Evolutionary conservation across 139 green algal species (phyloP).

Genomic region (Chlamydomonas applanata): DNA sequence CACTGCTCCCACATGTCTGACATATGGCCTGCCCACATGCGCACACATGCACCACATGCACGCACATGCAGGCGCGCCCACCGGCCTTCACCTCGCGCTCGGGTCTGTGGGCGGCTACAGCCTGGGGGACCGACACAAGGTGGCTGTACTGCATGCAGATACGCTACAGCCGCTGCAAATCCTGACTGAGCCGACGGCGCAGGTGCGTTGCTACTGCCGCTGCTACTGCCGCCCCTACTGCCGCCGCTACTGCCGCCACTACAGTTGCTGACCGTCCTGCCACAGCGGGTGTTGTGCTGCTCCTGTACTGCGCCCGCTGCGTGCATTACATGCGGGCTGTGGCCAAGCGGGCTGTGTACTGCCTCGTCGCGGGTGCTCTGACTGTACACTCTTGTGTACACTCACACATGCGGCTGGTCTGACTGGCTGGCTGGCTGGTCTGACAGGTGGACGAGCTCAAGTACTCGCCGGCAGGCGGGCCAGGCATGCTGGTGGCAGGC

Average conservation of each 20-base stretch:
- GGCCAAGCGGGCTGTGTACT: neutral
- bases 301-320: too few relatives aligned
- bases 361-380: too few relatives aligned
- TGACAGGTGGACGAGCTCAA: slow-evolving; percentile 48
- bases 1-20: too few relatives aligned
- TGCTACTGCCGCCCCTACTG: neutral
- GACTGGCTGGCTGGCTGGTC: too few relatives aligned
- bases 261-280: too few relatives aligned
- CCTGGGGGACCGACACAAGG: slow-evolving; percentile 14
- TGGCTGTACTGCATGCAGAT: slow-evolving; percentile 42
- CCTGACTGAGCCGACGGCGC: slow-evolving; percentile 28
- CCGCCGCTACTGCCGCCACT: neutral
- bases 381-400: neutral
- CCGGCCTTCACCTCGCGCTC: slow-evolving; percentile 34
- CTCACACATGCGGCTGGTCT: too few relatives aligned
- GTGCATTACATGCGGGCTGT: too few relatives aligned
- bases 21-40: too few relatives aligned
- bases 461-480: slow-evolving; percentile 45
- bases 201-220: slow-evolving; percentile 9
- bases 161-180: slow-evolving; percentile 49
- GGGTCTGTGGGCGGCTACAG: slow-evolving; percentile 22
- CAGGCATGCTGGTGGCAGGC: slow-evolving; percentile 43
- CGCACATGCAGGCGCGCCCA: too few relatives aligned
- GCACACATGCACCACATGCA: too few relatives aligned
- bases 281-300: too few relatives aligned